These are phyloP conservation scores for Syncephalis plumigaleata DNA, from an alignment of 371 early-diverging fungal species.

Conservation along the genomic window DNA sequence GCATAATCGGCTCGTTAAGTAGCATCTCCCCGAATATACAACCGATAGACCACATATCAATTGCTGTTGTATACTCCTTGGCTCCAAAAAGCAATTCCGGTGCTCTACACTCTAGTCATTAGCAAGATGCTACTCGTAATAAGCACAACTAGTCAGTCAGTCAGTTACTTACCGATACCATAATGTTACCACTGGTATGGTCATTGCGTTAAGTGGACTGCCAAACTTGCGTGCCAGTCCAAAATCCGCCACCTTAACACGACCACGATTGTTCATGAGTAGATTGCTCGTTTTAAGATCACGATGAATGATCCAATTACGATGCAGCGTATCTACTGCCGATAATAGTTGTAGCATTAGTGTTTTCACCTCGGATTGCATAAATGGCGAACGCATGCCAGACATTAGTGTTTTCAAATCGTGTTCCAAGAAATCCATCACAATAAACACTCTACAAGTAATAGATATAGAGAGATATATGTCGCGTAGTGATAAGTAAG, in stretches of 20 bases:
- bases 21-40: conserved; percentile 87
- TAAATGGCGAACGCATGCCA: conserved; percentile 56
- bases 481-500: not conserved
- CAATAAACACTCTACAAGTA: conserved; percentile 65
- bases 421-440: conserved; percentile 94
- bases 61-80: conserved; percentile 77
- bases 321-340: conserved; percentile 79
- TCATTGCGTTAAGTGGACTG: conserved; percentile 55
- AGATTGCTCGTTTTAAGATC: conserved; percentile 97
- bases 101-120: conserved; percentile 39
- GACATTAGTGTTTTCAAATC: conserved; percentile 86
- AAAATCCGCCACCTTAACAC: conserved; percentile 76
- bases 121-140: not conserved
- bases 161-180: conserved; percentile 50
- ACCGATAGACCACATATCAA: conserved; percentile 98
- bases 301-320: conserved; percentile 89
- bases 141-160: too few relatives aligned
- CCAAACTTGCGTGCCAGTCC: conserved; percentile 63
- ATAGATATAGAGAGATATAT: not conserved
- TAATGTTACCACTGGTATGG: conserved; percentile 79
- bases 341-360: conserved; percentile 75
- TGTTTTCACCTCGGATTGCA: conserved; percentile 83
- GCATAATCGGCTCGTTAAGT: conserved; percentile 47
- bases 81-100: conserved; percentile 95
- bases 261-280: conserved; percentile 70